These are phyloP conservation scores for Neurospora sp. DNA, from an alignment of 495 filamentous ascomycete genomes.

Conservation along the genomic window DNA sequence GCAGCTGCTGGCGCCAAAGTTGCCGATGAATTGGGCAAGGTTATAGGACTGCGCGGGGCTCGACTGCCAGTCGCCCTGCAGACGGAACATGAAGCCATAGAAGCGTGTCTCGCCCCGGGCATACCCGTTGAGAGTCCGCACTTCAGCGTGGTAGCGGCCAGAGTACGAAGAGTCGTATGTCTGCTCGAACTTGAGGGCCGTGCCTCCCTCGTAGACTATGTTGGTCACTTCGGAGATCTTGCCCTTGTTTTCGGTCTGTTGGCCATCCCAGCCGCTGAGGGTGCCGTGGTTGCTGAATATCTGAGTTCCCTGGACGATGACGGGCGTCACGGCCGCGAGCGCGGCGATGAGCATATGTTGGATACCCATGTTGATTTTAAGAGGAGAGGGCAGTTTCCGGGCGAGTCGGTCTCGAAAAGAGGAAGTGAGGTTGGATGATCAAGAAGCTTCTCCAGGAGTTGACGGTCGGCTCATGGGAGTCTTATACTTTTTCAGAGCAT, in stretches of 20 bases:
- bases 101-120: conserved; percentile 39
- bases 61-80: conserved; percentile 42
- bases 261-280: conserved; percentile 36
- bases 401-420: not conserved
- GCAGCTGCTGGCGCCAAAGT: conserved; percentile 38
- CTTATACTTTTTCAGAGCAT: not conserved
- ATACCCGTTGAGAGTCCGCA: conserved; percentile 37
- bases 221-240: conserved; percentile 39
- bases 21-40: conserved; percentile 47
- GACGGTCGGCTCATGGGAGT: not conserved
- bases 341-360: not conserved
- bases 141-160: conserved; percentile 49
- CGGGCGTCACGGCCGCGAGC: not conserved
- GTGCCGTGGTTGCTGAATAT: conserved; percentile 43
- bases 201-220: conserved; percentile 31
- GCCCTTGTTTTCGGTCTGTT: conserved; percentile 36
- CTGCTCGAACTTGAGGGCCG: conserved; percentile 45
- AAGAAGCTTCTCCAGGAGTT: not conserved
- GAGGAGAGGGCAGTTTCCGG: not conserved
- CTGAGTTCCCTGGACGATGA: conserved; percentile 17
- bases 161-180: conserved; percentile 36
- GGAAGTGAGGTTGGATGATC: not conserved
- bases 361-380: not conserved
- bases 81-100: conserved; percentile 48
- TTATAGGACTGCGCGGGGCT: conserved; percentile 39